phyloP scores from a whole-genome alignment of 2,329 filamentous ascomycete genomes.

The Diaporthe sp. region DNA sequence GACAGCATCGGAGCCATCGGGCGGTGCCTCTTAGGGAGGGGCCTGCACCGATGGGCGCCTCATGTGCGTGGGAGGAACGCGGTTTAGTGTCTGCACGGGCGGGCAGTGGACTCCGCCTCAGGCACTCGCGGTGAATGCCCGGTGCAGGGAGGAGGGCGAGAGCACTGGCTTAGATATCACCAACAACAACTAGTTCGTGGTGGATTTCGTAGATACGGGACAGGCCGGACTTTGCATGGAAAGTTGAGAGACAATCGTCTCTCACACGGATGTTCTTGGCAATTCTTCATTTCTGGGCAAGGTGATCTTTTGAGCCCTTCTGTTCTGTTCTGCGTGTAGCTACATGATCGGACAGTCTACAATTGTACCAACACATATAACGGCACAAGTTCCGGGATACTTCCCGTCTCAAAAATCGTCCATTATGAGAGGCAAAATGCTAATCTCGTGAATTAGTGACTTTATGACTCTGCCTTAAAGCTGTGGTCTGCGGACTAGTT shows the following conservation, averaged over 20 bases:
- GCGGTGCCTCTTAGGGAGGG: not conserved
- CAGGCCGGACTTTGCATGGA: not conserved
- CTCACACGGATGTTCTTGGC: too few species aligned
- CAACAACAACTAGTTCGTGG: not conserved
- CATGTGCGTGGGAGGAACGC: conserved; percentile 32
- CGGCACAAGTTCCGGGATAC: too few species aligned
- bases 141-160: conserved; percentile 32
- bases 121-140: conserved; percentile 20
- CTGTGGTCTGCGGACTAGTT: too few species aligned
- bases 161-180: conserved; percentile 29
- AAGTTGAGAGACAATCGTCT: not conserved
- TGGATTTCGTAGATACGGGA: not conserved
- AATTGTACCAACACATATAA: too few species aligned
- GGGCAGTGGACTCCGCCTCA: conserved; percentile 36
- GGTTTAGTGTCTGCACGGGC: conserved; percentile 38
- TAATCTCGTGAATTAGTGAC: too few species aligned
- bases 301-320: too few species aligned
- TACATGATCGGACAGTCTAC: too few species aligned
- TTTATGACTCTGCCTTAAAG: too few species aligned
- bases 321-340: not conserved
- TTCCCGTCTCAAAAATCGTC: too few species aligned
- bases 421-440: too few species aligned
- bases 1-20: not conserved
- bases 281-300: not conserved
- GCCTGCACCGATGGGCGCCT: conserved; percentile 34